Conservation (phyloP, 768 basidiomycete genomes). For the Mycena sanguinolenta region DNA sequence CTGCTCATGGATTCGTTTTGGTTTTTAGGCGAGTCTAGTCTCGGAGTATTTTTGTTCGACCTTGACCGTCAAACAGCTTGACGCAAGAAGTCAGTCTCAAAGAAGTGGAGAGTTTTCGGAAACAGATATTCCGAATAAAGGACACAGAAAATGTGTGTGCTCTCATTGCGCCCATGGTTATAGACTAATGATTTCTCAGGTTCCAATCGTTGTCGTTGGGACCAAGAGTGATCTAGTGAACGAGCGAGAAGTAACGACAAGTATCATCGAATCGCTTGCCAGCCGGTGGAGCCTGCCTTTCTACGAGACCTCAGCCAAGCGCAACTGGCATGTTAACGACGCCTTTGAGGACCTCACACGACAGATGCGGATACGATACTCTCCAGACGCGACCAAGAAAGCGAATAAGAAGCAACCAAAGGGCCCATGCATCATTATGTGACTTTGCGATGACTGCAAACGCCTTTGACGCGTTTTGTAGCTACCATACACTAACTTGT, state of each 20-base stretch:
- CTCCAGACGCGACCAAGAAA: constrained; percentile 58
- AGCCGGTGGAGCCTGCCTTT: constrained; percentile 79
- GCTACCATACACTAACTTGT: too few species aligned
- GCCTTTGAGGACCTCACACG: constrained; percentile 83
- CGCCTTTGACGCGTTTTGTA: constrained; percentile 9
- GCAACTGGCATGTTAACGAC: constrained; percentile 83
- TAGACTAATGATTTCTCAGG: constrained; percentile 49
- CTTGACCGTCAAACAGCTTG: constrained; percentile 59
- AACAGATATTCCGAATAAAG: constrained; percentile 86
- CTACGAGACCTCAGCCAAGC: constrained; percentile 91
- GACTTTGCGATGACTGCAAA: constrained; percentile 32
- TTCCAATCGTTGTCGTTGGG: constrained; percentile 90
- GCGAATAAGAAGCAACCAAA: constrained; percentile 45
- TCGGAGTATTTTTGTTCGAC: not conserved
- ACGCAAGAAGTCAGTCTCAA: constrained; percentile 86
- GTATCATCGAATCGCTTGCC: constrained; percentile 74
- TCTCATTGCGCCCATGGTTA: constrained; percentile 2
- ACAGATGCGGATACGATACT: constrained; percentile 80
- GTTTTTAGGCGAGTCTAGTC: constrained; percentile 74
- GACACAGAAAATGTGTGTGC: constrained; percentile 70
- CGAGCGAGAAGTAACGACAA: constrained; percentile 82
- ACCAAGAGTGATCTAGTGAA: constrained; percentile 86
- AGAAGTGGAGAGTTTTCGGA: constrained; percentile 84
- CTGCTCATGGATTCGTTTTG: constrained; percentile 82
- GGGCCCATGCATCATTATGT: constrained; percentile 58